These are phyloP conservation scores for Xerocomellus intermedius DNA, from an alignment of 768 basidiomycete genomes.

Conservation along the genomic window DNA sequence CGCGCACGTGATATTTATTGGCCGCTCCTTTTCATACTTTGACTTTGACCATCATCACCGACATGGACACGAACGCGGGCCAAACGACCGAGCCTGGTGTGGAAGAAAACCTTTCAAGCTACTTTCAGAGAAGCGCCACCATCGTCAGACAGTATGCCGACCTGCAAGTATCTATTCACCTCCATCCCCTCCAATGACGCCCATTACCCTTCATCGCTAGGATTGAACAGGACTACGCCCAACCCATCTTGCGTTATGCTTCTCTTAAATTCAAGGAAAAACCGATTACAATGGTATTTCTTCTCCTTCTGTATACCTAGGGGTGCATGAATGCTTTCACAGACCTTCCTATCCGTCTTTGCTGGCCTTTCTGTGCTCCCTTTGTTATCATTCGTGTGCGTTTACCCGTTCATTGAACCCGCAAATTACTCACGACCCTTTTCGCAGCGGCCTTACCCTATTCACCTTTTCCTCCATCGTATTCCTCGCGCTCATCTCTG, in stretches of 20 bases:
- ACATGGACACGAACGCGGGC: slow-evolving; percentile 14
- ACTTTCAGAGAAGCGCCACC: slow-evolving; percentile 28
- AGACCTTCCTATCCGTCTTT: slow-evolving; percentile 45
- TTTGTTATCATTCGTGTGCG: slow-evolving; percentile 41
- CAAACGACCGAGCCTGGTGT: background rate
- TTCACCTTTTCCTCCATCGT: slow-evolving; percentile 36
- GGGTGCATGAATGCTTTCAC: slow-evolving; percentile 7
- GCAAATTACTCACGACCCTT: background rate
- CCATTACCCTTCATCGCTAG: slow-evolving; percentile 22
- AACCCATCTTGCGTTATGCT: slow-evolving; percentile 34
- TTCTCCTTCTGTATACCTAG: background rate
- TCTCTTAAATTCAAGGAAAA: slow-evolving; percentile 22
- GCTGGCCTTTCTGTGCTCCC: slow-evolving; percentile 36
- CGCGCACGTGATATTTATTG: slow-evolving; percentile 20
- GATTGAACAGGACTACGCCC: slow-evolving; percentile 45
- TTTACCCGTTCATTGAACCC: slow-evolving; percentile 8
- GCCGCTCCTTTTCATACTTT: background rate
- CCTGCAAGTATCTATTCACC: slow-evolving; percentile 16
- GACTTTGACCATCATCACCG: slow-evolving; percentile 2
- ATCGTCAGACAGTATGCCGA: slow-evolving; percentile 32
- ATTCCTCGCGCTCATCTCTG: slow-evolving; percentile 37
- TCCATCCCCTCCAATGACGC: background rate
- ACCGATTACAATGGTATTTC: slow-evolving; percentile 27
- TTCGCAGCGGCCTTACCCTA: slow-evolving; percentile 31
- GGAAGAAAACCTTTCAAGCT: slow-evolving; percentile 24